Evolutionary conservation across 2,329 filamentous ascomycete species (phyloP), one percentile per base, ranked within the genome.

Genomic region (Aspergillus carbonarius): DNA sequence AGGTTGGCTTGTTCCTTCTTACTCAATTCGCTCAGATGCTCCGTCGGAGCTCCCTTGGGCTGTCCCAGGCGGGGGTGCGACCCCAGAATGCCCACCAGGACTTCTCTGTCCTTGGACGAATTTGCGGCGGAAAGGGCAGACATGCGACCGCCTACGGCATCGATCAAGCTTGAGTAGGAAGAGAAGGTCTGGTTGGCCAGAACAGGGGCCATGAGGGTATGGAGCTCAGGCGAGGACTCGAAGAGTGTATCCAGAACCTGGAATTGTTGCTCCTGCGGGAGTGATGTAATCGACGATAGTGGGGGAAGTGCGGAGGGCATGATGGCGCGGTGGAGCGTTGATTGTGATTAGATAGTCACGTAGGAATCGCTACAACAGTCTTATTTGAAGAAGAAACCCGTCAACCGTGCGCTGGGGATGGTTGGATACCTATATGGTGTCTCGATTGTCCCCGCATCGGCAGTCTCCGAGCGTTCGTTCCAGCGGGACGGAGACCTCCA

Each of bases 11-110:
- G 93, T 78, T 97, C 93, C 4, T 84, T 85, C n/a, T 82, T 82
- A 62, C 90, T 95, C 76, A 93, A 85, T 54, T 85, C 88, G 68
- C 90, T 96, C 54, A 78, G 51, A 59, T 72, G 68, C n/a, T 92
- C 88, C 40, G 89, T 88, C 35, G 68, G 68, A 27, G 66, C 60
- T 7, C 62, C 54, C 34, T 72, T 68, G 12, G 72, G 69, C 67
- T 88, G 89, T 12, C 93, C 93, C 8, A 97, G 83, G 2, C 93
- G 85, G 0, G 93, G 93, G 73, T 97, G 93, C 8, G 91, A 88
- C 53, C 86, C 87, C 1, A 97, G 80, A 58, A 96, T 93, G 15
- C 81, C 80, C 44, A 91, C 84, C 0, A 97, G 82, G 60, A 81
- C 84, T 51, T 77, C 68, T 6, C 78, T 82, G 60, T 87, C 82